A percentile compares a stretch with the other conserved stretches of the same genome.
Conservation (phyloP, 306 rosid genomes). For the Dalbergia cultrata region DNA sequence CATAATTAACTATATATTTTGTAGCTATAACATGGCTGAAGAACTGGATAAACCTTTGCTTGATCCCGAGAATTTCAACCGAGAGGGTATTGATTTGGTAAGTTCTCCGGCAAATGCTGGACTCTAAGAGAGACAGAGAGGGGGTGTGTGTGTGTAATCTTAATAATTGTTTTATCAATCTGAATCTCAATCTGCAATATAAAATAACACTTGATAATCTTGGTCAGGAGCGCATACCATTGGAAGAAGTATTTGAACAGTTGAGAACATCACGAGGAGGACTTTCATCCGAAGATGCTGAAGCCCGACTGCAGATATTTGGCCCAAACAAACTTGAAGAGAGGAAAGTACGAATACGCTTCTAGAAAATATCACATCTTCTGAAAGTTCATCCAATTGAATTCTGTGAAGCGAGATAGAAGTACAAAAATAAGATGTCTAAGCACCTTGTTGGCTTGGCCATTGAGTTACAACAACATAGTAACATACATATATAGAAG, state of each 20-base stretch:
- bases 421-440: background rate
- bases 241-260: constrained; percentile 81
- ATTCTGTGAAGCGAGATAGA: constrained; percentile 18
- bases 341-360: constrained; percentile 63
- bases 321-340: constrained; percentile 86
- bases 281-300: constrained; percentile 84
- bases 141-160: background rate
- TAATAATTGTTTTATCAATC: constrained; percentile 35
- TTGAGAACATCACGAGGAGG: constrained; percentile 73
- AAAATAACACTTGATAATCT: constrained; percentile 23
- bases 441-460: background rate
- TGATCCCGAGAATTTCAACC: constrained; percentile 74
- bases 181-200: constrained; percentile 33
- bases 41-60: constrained; percentile 82
- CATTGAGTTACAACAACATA: background rate
- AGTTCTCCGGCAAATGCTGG: constrained; percentile 26
- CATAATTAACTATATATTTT: constrained; percentile 24
- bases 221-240: constrained; percentile 76
- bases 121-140: background rate
- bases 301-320: constrained; percentile 70
- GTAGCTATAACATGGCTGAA: constrained; percentile 65
- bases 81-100: constrained; percentile 87
- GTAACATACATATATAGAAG: too few relatives aligned
- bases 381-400: background rate
- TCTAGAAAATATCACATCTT: constrained; percentile 4